Evolutionary conservation across 1,139 yeast species (phyloP).

Genomic region (Arxiozyma heterogenica): DNA sequence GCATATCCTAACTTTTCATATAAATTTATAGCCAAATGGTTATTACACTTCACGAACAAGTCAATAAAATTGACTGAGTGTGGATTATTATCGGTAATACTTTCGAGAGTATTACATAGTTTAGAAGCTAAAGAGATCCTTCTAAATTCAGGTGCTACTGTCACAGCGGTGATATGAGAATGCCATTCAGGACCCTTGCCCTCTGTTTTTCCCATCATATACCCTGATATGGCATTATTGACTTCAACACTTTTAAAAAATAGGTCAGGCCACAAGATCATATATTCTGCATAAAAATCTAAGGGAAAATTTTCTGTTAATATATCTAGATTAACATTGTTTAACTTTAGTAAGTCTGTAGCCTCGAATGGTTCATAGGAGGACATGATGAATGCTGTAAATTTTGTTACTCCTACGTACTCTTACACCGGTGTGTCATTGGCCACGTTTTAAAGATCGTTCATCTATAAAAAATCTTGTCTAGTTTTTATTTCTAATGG

Average conservation of each 20-base stretch:
- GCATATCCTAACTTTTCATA: constrained; percentile 82
- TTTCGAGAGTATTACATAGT: constrained; percentile 64
- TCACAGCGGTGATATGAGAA: constrained; percentile 93
- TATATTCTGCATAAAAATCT: constrained; percentile 74
- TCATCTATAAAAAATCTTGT: too few species aligned
- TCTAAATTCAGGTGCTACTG: constrained; percentile 74
- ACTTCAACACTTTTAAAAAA: constrained; percentile 66
- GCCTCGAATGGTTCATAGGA: constrained; percentile 62
- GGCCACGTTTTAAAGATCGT: too few species aligned
- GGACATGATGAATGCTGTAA: constrained; percentile 19
- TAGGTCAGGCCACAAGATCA: constrained; percentile 79
- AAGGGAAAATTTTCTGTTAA: constrained; percentile 84
- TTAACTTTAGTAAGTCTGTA: constrained; percentile 65
- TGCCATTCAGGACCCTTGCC: constrained; percentile 86
- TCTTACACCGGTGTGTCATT: too few species aligned
- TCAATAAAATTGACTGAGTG: constrained; percentile 78
- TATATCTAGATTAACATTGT: constrained; percentile 74
- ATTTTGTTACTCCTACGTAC: too few species aligned
- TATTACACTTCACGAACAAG: constrained; percentile 81
- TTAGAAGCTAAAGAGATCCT: constrained; percentile 74
- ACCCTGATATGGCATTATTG: constrained; percentile 43
- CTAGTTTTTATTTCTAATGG: too few species aligned
- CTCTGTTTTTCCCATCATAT: constrained; percentile 96
- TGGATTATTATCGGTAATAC: constrained; percentile 60
- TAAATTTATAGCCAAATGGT: constrained; percentile 65